Evolutionary conservation across 306 rosid genomes (phyloP).

Genomic region (Carpinus fangiana): DNA sequence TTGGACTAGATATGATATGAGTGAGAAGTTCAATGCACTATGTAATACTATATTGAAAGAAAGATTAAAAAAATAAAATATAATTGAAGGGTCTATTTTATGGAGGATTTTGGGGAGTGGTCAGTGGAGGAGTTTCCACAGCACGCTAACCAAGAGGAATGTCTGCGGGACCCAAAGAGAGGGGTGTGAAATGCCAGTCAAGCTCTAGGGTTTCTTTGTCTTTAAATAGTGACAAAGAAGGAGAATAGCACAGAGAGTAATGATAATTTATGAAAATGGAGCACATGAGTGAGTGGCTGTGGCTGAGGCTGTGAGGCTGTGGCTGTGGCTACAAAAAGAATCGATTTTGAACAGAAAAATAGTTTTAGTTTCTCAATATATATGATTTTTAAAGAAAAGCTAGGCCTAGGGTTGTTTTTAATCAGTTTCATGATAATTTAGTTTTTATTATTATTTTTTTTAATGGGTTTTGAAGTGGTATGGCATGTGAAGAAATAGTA

Average conservation of each 20-base stretch:
- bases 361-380: no score
- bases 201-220: conserved; percentile 32
- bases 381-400: background rate
- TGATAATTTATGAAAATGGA: conserved; percentile 34
- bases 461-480: background rate
- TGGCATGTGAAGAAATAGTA: background rate
- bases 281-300: conserved; percentile 19
- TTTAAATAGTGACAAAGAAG: conserved; percentile 37
- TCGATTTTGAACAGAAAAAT: no score
- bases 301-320: conserved; percentile 10
- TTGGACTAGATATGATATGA: background rate
- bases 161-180: conserved; percentile 64
- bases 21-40: background rate
- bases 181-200: conserved; percentile 24
- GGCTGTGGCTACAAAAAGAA: conserved; percentile 9
- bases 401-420: background rate
- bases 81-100: conserved; percentile 14
- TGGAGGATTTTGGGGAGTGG: conserved; percentile 36
- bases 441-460: background rate
- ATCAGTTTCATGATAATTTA: background rate
- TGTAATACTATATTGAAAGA: no score
- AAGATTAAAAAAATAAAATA: background rate
- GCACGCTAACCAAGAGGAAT: conserved; percentile 65
- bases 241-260: conserved; percentile 24
- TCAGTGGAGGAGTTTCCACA: conserved; percentile 33